Conservation (phyloP, 164 flowering plant species). For the Chimonanthus praecox region DNA sequence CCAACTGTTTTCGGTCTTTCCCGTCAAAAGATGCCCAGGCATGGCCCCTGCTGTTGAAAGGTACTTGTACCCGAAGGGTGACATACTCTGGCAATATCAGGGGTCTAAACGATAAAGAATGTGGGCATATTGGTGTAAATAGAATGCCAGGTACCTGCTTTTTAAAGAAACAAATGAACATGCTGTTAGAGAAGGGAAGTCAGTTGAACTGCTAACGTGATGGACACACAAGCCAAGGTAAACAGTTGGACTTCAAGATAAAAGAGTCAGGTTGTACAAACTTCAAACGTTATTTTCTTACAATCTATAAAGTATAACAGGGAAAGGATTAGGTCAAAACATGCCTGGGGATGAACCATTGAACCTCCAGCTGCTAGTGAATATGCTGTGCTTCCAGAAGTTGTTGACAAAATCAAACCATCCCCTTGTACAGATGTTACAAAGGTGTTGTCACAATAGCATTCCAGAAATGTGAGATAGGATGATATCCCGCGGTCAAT, state of each 20-base stretch:
- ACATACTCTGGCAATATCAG: conserved; percentile 90
- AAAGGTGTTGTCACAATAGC: conserved; percentile 87
- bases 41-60: conserved; percentile 82
- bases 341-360: conserved; percentile 99
- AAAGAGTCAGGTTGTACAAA: too few species aligned
- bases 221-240: neutral
- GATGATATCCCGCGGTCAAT: conserved; percentile 98
- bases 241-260: neutral
- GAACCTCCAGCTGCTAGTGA: conserved; percentile 99
- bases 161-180: neutral
- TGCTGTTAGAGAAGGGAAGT: neutral
- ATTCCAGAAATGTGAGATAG: conserved; percentile 83
- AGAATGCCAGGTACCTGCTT: conserved; percentile 92
- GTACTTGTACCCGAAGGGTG: conserved; percentile 77
- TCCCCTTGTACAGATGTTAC: conserved; percentile 97
- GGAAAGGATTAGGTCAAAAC: neutral
- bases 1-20: conserved; percentile 67
- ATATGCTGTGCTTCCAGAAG: conserved; percentile 99
- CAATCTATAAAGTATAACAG: neutral
- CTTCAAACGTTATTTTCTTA: neutral
- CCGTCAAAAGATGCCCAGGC: conserved; percentile 98
- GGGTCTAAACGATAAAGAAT: conserved; percentile 92
- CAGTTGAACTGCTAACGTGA: neutral
- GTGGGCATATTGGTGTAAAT: conserved; percentile 97
- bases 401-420: conserved; percentile 88